Base-by-base conservation (phyloP, 1,139 yeast genomes). In the Ogataea hybrid region DNA sequence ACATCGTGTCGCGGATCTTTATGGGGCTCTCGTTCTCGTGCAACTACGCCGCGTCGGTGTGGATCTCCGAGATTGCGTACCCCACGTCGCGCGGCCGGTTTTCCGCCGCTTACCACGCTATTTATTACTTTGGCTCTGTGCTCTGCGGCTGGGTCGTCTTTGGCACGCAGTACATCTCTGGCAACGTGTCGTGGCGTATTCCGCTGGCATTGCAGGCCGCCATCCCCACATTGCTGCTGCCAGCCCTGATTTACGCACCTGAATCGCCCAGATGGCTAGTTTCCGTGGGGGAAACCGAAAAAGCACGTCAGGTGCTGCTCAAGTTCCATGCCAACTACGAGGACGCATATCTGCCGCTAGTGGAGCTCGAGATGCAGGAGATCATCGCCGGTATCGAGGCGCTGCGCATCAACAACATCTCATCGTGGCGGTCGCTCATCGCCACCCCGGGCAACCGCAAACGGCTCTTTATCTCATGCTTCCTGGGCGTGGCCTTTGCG, bases 191-290 rank as follows among this genome's bases (percentile, higher is more conserved):
- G n/a, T n/a, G n/a, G n/a, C n/a, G n/a, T n/a, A n/a, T n/a, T n/a
- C n/a, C n/a, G n/a, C 59, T 70, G 3, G 56, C 64, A 42, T 29
- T 68, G 32, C 74, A 73, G 57, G 68, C 64, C 39, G 49, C 58
- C 23, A 55, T 67, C 48, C 73, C 77, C 12, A 15, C 62, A 9
- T 10, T 66, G 20, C 69, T 65, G 49, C 39, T 50, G 11, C 37
- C 50, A 17, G 58, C 63, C 39, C 44, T 62, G 10, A 41, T 41
- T 15, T 62, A 70, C 58, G 68, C 77, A 54, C 85, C 85, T 14
- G 81, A 76, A 54, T 70, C 77, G 16, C 81, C 81, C 41, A 68
- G 80, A 63, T 75, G 78, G 77, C 67, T 72, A 46, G 58, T 71
- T 50, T 68, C 74, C 31, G 63, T 65, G 38, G 68, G 65, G 39